Conservation (phyloP, 305 asterid genomes). For the Solanum hybrid region DNA sequence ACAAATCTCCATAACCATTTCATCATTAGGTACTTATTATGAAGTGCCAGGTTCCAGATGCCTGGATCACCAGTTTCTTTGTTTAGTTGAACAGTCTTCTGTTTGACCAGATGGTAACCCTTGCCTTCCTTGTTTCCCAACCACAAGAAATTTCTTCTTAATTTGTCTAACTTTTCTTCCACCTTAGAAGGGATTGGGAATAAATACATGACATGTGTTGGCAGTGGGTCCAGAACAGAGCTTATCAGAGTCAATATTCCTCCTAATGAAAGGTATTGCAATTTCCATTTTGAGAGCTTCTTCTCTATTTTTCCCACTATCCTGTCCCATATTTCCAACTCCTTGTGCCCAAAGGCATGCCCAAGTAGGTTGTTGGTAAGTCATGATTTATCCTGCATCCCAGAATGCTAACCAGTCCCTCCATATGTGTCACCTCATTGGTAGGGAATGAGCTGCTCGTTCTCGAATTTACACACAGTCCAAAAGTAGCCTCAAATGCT, state of each 20-base stretch:
- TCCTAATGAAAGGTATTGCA: background rate
- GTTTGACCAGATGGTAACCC: background rate
- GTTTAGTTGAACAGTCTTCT: background rate
- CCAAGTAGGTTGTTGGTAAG: background rate
- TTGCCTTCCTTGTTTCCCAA: background rate
- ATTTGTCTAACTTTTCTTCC: background rate
- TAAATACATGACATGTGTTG: background rate
- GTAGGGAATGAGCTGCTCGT: background rate
- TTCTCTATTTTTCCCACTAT: background rate
- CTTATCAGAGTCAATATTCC: background rate
- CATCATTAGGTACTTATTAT: background rate
- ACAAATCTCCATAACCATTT: background rate
- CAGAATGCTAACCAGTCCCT: background rate
- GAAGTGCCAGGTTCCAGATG: background rate
- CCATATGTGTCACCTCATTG: background rate
- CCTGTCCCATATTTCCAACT: background rate
- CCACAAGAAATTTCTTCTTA: background rate
- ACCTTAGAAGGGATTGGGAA: background rate
- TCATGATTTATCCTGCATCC: background rate
- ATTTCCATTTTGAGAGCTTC: background rate
- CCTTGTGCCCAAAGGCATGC: background rate
- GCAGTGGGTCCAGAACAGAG: background rate
- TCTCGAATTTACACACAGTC: background rate
- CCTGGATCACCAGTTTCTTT: background rate
- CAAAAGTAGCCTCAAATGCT: background rate